Evolutionary conservation across 2,329 filamentous ascomycete genomes (phyloP), one percentile per base, ranked within the genome.

Genomic region (Fusarium sacchari): DNA sequence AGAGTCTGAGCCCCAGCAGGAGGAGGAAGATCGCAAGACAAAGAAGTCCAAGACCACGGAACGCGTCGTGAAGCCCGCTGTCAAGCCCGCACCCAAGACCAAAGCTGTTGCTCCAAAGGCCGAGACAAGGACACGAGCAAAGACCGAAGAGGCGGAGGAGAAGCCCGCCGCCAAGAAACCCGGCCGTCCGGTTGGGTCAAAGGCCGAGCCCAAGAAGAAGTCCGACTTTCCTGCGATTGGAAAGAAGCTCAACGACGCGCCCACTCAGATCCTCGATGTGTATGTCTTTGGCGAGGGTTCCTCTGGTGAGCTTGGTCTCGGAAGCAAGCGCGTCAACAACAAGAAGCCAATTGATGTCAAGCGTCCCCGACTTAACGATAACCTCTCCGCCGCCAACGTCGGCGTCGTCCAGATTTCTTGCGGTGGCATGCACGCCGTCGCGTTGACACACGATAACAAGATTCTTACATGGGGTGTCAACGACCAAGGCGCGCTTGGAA

Each of bases 381-480:
- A 94, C 60, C 80, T 84, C 18, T 77, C 79, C 9, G 79, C 82
- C 77, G 89, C 90, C 65, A 91, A 92, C 14, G 86, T 94, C 36
- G 93, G 93, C 39, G 88, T 96, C 40, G 93, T 96, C 6, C 90
- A 93, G 81, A 83, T 97, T 64, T 91, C 93, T 57, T 91, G 92
- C 68, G 94, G 94, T 69, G 94, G 93, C 64, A 96, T 97, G 93
- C 94, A 97, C 82, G 91, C 88, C 59, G 86, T 93, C 71, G 93
- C 92, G 7, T 84, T 96, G 59, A 96, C 94, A 56, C 88, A 91
- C 75, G 92, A 96, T 81, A 94, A 95, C 85, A 91, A 91, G 83
- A 93, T 97, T 75, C 84, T 94, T 60, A 95, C 93, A 34, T 97
- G 94, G 94, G 94, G 94, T 60, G 94, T 96, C 76, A 96, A 96